These are phyloP conservation scores for Dactylellina drechsleri DNA, from an alignment of 2,329 filamentous ascomycete species.

Conservation along the genomic window DNA sequence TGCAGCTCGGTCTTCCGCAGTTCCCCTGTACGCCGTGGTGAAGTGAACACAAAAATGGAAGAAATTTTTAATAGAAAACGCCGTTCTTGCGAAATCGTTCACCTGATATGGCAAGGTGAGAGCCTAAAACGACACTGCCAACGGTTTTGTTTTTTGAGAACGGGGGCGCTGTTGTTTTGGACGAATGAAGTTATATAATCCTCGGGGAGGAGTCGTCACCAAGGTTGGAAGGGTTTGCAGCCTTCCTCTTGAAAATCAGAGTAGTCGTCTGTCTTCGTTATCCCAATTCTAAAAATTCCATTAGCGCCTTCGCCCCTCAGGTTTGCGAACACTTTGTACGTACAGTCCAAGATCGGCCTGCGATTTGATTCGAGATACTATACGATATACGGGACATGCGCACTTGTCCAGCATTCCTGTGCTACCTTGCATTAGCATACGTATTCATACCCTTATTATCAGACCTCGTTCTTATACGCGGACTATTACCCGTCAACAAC, in stretches of 20 bases:
- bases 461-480: too few species aligned
- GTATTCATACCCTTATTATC: conserved; percentile 15
- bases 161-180: not conserved
- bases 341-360: too few species aligned
- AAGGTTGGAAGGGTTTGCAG: not conserved
- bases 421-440: conserved; percentile 48
- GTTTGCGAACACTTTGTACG: too few species aligned
- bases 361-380: conserved; percentile 16
- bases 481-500: conserved; percentile 24
- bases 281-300: too few species aligned
- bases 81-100: conserved; percentile 9
- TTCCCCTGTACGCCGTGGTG: conserved; percentile 30
- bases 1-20: conserved; percentile 34
- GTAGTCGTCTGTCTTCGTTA: not conserved
- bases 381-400: conserved; percentile 9
- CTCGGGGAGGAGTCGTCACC: conserved; percentile 11
- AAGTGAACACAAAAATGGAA: conserved; percentile 14
- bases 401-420: conserved; percentile 29
- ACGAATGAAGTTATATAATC: conserved; percentile 23
- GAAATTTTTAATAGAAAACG: not conserved
- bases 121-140: too few species aligned
- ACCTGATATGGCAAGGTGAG: conserved; percentile 23
- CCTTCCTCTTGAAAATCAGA: conserved; percentile 14
- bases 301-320: too few species aligned
- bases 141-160: not conserved